Evolutionary conservation across 2,329 filamentous ascomycete genomes (phyloP).

Genomic region (Aspergillus carbonarius): DNA sequence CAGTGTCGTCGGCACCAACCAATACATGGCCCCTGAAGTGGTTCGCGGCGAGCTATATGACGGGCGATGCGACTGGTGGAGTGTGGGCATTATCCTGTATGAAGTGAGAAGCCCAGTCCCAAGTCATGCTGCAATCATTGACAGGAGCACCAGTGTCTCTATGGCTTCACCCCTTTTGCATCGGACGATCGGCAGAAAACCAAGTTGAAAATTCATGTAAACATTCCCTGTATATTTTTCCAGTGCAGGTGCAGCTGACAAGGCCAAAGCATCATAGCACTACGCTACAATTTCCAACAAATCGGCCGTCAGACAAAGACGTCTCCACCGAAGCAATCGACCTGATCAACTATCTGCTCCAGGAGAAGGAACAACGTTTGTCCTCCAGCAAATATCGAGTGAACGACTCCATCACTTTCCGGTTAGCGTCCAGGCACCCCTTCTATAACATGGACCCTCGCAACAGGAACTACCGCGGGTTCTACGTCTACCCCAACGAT

Average conservation of each 20-base stretch:
- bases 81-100: constrained; percentile 88
- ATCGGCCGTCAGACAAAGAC: constrained; percentile 51
- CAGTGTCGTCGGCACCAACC: constrained; percentile 90
- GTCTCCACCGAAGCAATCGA: constrained; percentile 73
- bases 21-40: constrained; percentile 98
- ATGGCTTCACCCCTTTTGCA: constrained; percentile 86
- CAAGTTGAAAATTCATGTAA: constrained; percentile 78
- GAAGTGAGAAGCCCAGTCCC: constrained; percentile 53
- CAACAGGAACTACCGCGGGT: constrained; percentile 47
- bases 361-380: constrained; percentile 71
- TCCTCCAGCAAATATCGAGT: constrained; percentile 72
- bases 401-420: constrained; percentile 55
- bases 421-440: constrained; percentile 30
- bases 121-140: neutral
- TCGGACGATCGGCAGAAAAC: constrained; percentile 78
- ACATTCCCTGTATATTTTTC: constrained; percentile 26
- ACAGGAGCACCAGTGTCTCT: constrained; percentile 64
- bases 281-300: constrained; percentile 68
- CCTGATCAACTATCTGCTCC: constrained; percentile 69
- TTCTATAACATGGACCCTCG: constrained; percentile 31
- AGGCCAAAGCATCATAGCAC: constrained; percentile 64
- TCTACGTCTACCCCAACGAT: constrained; percentile 78
- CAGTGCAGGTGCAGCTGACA: neutral
- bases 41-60: constrained; percentile 81
- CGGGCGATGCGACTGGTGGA: constrained; percentile 95